Percentiles rank a stretch among this genome's conserved stretches.
Conservation (phyloP, 2,329 filamentous ascomycete species). For the Xylariaceae sp. region DNA sequence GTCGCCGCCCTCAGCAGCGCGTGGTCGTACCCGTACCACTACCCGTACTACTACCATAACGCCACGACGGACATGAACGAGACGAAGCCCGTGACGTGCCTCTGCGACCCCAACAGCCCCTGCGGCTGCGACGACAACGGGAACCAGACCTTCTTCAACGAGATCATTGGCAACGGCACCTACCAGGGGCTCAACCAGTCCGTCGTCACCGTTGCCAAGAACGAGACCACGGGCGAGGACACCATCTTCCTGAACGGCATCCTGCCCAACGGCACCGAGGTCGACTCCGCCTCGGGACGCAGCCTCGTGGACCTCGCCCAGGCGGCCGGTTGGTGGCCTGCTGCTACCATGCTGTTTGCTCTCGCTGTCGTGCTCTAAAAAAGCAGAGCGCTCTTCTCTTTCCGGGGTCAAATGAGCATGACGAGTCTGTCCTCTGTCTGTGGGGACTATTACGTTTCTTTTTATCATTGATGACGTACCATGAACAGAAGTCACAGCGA, state of each 20-base stretch:
- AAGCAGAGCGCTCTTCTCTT: too few species aligned
- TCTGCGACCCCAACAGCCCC: conserved; percentile 47
- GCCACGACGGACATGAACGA: conserved; percentile 47
- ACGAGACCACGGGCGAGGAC: conserved; percentile 52
- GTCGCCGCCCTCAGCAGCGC: conserved; percentile 44
- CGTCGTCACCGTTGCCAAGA: conserved; percentile 54
- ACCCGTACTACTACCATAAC: conserved; percentile 47
- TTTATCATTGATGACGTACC: too few species aligned
- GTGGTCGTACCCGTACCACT: conserved; percentile 51
- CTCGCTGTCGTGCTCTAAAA: conserved; percentile 38
- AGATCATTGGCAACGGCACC: conserved; percentile 61
- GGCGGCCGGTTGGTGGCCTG: conserved; percentile 46
- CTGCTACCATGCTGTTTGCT: conserved; percentile 38
- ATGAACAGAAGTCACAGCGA: too few species aligned
- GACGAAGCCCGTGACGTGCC: conserved; percentile 55
- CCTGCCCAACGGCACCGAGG: conserved; percentile 58
- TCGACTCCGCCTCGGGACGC: conserved; percentile 32
- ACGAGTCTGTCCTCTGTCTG: too few species aligned
- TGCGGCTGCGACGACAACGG: conserved; percentile 62
- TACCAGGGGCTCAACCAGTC: conserved; percentile 55
- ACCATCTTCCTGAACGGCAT: conserved; percentile 73
- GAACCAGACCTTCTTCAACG: conserved; percentile 52
- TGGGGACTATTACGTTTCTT: too few species aligned
- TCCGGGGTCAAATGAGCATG: too few species aligned
- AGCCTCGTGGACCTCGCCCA: conserved; percentile 31